Conservation (phyloP, 2,329 filamentous ascomycete genomes). For the Cercospora beticola region DNA sequence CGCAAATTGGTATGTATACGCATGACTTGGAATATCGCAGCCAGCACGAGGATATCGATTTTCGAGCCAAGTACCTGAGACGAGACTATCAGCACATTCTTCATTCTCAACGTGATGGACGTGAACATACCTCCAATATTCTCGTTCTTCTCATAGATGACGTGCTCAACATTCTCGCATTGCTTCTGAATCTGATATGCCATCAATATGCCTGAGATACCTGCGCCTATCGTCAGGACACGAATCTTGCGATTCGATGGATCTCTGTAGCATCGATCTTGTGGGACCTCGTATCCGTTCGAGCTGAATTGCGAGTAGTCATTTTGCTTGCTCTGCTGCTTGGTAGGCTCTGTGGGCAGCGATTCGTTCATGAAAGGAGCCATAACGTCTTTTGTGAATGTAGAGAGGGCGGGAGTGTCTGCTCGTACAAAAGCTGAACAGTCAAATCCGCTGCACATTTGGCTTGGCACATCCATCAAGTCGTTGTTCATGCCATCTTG, state of each 20-base stretch:
- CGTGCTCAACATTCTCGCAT: constrained; percentile 47
- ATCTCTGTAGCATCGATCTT: constrained; percentile 35
- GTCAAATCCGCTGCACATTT: neutral
- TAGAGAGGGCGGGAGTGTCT: neutral
- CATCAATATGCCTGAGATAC: constrained; percentile 49
- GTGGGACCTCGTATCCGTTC: constrained; percentile 43
- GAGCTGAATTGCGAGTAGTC: constrained; percentile 48
- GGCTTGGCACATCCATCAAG: neutral
- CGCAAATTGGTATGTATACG: constrained; percentile 20
- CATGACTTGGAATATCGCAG: constrained; percentile 47
- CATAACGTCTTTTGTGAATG: neutral
- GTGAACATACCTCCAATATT: constrained; percentile 35
- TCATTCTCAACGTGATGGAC: neutral
- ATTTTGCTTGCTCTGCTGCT: constrained; percentile 35
- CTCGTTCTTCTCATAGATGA: constrained; percentile 51
- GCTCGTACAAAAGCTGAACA: neutral
- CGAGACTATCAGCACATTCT: constrained; percentile 11
- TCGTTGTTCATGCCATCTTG: neutral
- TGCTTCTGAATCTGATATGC: constrained; percentile 51
- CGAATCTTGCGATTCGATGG: constrained; percentile 46
- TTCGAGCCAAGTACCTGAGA: constrained; percentile 46
- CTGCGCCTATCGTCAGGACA: constrained; percentile 51
- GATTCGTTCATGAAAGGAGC: neutral
- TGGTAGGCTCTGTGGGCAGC: neutral
- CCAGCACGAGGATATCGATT: constrained; percentile 42